Conservation (phyloP, 2,329 filamentous ascomycete genomes). For the Arachnopeziza araneosa region DNA sequence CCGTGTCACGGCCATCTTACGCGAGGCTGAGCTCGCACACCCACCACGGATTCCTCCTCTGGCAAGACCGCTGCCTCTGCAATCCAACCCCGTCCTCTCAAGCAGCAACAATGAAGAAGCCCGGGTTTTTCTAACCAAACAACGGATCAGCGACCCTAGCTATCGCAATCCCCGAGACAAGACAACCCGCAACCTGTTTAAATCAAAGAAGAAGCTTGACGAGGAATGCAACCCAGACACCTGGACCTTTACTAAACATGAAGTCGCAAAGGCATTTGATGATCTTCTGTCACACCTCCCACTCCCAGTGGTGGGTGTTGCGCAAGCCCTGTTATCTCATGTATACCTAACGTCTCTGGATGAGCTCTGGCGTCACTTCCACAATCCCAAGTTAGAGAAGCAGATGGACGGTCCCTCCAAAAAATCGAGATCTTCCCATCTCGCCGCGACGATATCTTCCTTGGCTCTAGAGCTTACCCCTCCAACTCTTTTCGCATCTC, state of each 20-base stretch:
- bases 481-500: neutral
- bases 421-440: neutral
- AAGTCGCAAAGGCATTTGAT: constrained; percentile 6
- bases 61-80: neutral
- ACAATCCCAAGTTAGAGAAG: constrained; percentile 6
- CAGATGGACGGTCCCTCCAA: neutral
- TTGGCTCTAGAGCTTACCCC: neutral
- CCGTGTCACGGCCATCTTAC: neutral
- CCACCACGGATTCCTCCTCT: neutral
- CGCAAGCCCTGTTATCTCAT: constrained; percentile 2
- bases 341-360: constrained; percentile 3
- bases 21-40: neutral
- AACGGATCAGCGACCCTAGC: neutral
- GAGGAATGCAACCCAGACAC: constrained; percentile 3
- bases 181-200: constrained; percentile 6
- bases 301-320: constrained; percentile 1
- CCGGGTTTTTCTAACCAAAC: neutral
- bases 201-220: constrained; percentile 4
- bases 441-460: neutral
- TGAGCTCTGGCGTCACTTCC: constrained; percentile 5
- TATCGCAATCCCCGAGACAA: constrained; percentile 1
- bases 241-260: constrained; percentile 7
- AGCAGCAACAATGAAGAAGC: neutral
- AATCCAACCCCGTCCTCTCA: neutral
- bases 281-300: constrained; percentile 1